phyloP scores from a whole-genome alignment of 1,284 basidiomycete species.

The Lentinus polychrous region DNA sequence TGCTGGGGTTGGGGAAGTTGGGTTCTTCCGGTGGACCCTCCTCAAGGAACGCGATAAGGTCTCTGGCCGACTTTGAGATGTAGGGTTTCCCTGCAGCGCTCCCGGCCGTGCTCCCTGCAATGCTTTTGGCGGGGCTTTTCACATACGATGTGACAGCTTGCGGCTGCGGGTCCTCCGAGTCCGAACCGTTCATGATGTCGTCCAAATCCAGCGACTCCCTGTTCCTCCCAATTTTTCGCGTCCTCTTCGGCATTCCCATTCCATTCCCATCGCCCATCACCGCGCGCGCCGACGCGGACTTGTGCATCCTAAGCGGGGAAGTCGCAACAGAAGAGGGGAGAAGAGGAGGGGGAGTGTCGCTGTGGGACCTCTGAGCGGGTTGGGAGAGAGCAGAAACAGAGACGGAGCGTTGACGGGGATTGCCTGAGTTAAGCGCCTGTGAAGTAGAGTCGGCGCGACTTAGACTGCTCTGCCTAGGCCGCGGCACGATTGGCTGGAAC shows the following conservation, averaged over 20 bases:
- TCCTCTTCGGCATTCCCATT: constrained; percentile 27
- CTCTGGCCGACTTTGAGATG: constrained; percentile 44
- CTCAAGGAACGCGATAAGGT: constrained; percentile 62
- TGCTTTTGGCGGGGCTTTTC: constrained; percentile 12
- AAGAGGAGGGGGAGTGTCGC: constrained; percentile 7
- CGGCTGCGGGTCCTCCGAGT: constrained; percentile 39
- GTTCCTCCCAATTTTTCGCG: constrained; percentile 44
- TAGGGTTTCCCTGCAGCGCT: constrained; percentile 22
- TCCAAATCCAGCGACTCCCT: constrained; percentile 68
- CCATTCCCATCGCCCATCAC: constrained; percentile 11
- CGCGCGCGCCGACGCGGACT: constrained; percentile 12
- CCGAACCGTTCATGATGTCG: constrained; percentile 63
- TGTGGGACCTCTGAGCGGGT: constrained; percentile 6
- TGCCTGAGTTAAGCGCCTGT: background rate
- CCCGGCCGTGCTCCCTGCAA: constrained; percentile 19
- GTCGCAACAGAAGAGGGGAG: constrained; percentile 10
- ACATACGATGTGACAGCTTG: constrained; percentile 7
- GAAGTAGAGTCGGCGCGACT: constrained; percentile 5
- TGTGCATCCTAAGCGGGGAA: constrained; percentile 27
- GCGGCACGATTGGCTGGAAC: constrained; percentile 27
- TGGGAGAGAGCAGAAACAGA: constrained; percentile 12
- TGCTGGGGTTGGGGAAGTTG: constrained; percentile 23
- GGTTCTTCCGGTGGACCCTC: constrained; percentile 48
- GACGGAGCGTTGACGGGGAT: constrained; percentile 11
- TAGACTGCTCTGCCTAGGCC: constrained; percentile 1